Evolutionary conservation across 805 yeast species (phyloP), one percentile per base, ranked within the genome.

Genomic region (Debaryomyces tyrocola): DNA sequence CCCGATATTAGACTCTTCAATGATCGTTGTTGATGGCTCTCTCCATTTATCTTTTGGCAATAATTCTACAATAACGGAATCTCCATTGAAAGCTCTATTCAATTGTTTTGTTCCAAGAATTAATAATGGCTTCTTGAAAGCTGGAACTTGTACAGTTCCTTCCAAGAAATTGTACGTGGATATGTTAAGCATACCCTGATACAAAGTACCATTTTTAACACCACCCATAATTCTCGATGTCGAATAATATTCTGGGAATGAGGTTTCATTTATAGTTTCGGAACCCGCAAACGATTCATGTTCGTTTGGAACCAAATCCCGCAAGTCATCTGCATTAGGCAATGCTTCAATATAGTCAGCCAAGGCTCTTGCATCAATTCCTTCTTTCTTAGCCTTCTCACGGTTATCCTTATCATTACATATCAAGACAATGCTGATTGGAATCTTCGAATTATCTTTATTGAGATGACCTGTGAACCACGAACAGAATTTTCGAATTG

Each of bases 81-180:
- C 99, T 21, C 96, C 91, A 57, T 88, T 89, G 70, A 92, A 92
- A 0, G 92, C 87, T 66, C 99, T 82, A 64, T 94, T 94, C 55
- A 94, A 68, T 62, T 84, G 84, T 58, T 87, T 88, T 40, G 91
- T 77, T 0, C 99, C 99, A 10, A 87, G 67, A 33, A 94, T 73
- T 35, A 92, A 71, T 27, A 94, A 74, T 1, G 97, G 97, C 62
- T 84, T 86, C 37, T 89, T 84, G 59, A 89, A 84, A 0, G 86
- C 80, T 1, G 84, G 72, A 4, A 87, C 79, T 42, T 81, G 77
- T 2, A 94, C 85, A 0, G 87, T 78, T 42, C 96, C 99, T 69
- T 94, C 96, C 47, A 91, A 74, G 58, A 87, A 84, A 63, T 94
- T 94, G 64, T 90, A 94, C 15, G 90, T 83, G 4, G 92, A 88